Conservation (phyloP, 225 moss, liverwort and hornwort genomes). For the Antitrichia curtipendula region DNA sequence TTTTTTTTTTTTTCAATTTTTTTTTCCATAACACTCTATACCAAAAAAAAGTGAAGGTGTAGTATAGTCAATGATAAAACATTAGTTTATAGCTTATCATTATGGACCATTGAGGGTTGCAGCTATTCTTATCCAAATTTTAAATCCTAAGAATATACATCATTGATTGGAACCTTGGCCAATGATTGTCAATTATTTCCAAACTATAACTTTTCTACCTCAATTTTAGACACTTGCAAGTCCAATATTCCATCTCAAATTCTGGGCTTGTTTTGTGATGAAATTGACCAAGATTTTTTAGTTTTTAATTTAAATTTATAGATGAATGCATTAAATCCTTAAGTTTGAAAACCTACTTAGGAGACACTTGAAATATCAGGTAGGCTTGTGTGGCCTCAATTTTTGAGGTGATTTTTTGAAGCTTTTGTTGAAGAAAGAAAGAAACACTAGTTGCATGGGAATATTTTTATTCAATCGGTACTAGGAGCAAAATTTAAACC, state of each 20-base stretch:
- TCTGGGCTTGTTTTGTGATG: background rate
- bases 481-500: background rate
- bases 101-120: accelerated
- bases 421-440: background rate
- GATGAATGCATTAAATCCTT: background rate
- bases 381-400: background rate
- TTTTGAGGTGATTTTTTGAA: background rate
- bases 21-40: accelerated
- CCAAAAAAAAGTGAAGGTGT: background rate
- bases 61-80: background rate
- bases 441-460: accelerated
- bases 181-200: background rate
- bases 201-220: background rate
- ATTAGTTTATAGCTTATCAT: background rate
- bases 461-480: background rate
- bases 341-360: background rate
- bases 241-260: background rate
- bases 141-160: background rate
- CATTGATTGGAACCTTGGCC: background rate
- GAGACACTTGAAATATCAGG: accelerated
- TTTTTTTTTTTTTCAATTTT: background rate
- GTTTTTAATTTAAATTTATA: background rate
- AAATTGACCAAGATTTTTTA: background rate
- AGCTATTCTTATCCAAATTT: background rate
- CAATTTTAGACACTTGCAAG: background rate